Evolutionary conservation across 768 basidiomycete genomes (phyloP), one percentile per base, ranked within the genome.

Genomic region (Auricularia cornea): DNA sequence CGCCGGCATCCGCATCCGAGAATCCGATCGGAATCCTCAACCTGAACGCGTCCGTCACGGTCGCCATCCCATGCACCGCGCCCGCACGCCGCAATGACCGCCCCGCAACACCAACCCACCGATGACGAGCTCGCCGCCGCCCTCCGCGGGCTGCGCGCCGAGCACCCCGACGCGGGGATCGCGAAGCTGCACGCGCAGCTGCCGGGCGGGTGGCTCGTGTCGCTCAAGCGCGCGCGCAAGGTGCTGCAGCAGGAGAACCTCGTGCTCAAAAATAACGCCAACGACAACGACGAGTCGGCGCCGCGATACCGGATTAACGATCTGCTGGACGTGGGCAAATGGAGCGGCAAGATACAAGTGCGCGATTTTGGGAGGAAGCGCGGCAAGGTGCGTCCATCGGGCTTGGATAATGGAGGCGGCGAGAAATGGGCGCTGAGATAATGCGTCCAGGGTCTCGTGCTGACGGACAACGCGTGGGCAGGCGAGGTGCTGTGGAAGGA

Each of bases 401-500:
- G 10, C 16, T n/a, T n/a, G n/a, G n/a, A n/a, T n/a, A n/a, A n/a
- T n/a, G n/a, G n/a, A n/a, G n/a, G n/a, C n/a, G n/a, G n/a, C n/a
- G n/a, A n/a, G n/a, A n/a, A n/a, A 38, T 38, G 35, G 8, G 10
- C 35, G 35, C 0, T 8, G 10, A 10, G 35, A 8, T 38, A 8
- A 38, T 14, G 35, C 10, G 16, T 14, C 16, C 20, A 57, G 69
- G 94, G 93, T 0, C 77, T 96, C 38, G 83, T 94, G 0, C 90
- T 91, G 1, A 82, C 74, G 35, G 82, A 84, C 59, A 77, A 80
- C 32, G 88, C 95, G 61, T 74, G 76, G 29, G 82, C 85, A 68
- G 90, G 88, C 0, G 90, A 94, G 65, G 76, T 84, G 3, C 72
- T 96, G 20, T 94, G 93, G 91, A 87, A 85, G 64, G 92, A 95